These are phyloP conservation scores for Brassica nigra DNA, from an alignment of 345 rosid genomes.

Conservation along the genomic window DNA sequence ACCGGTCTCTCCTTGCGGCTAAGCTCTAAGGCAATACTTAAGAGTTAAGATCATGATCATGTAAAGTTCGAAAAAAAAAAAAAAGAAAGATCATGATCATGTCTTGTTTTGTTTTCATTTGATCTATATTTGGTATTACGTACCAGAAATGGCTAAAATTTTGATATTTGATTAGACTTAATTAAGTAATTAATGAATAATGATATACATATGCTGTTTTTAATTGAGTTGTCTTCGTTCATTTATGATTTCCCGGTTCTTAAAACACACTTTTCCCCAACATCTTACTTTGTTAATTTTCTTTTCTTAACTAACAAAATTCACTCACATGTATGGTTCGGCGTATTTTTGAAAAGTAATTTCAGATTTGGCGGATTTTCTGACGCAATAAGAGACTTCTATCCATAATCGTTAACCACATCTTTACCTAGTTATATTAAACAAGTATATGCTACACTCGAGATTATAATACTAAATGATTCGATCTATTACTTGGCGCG, in stretches of 20 bases:
- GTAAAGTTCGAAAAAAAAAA: too few relatives aligned
- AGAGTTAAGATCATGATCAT: too few relatives aligned
- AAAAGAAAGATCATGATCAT: too few relatives aligned
- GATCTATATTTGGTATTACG: constrained; percentile 1
- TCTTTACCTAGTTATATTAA: not conserved
- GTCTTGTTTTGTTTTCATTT: constrained; percentile 9
- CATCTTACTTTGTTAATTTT: not conserved
- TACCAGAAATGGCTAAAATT: not conserved
- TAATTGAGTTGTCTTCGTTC: not conserved
- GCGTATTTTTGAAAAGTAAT: not conserved
- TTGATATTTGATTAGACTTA: not conserved
- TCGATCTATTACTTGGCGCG: not conserved
- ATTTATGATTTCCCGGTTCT: constrained; percentile 3
- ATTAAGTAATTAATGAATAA: not conserved
- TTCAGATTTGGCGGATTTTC: not conserved
- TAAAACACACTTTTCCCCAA: not conserved
- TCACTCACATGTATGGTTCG: constrained; percentile 2
- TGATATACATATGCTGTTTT: not conserved
- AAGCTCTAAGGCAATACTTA: too few relatives aligned
- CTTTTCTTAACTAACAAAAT: not conserved
- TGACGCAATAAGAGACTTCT: not conserved
- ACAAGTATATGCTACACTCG: not conserved
- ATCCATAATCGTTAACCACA: not conserved
- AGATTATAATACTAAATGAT: not conserved
- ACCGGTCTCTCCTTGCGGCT: constrained; percentile 39